Conservation (phyloP, 352 stramenopile genomes). For the Globisporangium megalacanthum region DNA sequence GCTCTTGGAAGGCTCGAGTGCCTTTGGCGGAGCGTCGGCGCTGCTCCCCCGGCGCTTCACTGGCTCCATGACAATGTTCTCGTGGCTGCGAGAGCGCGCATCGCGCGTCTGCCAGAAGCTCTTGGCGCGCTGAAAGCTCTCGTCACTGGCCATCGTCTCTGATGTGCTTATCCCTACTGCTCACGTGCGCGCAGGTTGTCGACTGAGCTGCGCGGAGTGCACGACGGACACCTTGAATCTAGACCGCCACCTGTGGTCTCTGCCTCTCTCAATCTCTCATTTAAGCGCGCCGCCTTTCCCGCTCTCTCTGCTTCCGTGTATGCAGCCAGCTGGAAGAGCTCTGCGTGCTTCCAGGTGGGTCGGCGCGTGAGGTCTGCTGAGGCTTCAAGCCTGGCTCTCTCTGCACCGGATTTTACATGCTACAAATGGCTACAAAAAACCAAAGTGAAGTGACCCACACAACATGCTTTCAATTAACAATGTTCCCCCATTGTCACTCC, state of each 20-base stretch:
- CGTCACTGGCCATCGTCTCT: slow-evolving; percentile 4
- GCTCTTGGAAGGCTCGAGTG: slow-evolving; percentile 1
- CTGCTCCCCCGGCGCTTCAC: slow-evolving; percentile 2
- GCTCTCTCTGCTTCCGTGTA: neutral
- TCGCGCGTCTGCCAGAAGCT: slow-evolving; percentile 65
- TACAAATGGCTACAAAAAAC: too few species aligned
- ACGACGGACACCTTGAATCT: too few species aligned
- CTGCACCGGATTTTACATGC: too few species aligned
- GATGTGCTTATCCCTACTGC: neutral
- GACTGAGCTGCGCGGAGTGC: slow-evolving; percentile 3
- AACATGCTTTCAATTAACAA: too few species aligned
- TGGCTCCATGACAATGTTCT: neutral
- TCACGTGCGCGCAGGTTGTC: neutral
- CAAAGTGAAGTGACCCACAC: too few species aligned
- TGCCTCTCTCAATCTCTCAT: neutral
- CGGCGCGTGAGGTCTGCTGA: too few species aligned
- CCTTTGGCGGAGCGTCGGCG: neutral
- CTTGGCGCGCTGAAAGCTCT: slow-evolving; percentile 42
- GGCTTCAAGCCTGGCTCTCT: too few species aligned
- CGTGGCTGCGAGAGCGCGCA: slow-evolving; percentile 25
- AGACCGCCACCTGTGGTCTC: neutral
- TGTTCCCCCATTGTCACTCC: neutral
- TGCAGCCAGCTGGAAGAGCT: neutral
- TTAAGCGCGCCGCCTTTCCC: neutral
- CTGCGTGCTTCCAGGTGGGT: too few species aligned